Conservation (phyloP, 345 rosid species). For the Atalantia buxifolia region DNA sequence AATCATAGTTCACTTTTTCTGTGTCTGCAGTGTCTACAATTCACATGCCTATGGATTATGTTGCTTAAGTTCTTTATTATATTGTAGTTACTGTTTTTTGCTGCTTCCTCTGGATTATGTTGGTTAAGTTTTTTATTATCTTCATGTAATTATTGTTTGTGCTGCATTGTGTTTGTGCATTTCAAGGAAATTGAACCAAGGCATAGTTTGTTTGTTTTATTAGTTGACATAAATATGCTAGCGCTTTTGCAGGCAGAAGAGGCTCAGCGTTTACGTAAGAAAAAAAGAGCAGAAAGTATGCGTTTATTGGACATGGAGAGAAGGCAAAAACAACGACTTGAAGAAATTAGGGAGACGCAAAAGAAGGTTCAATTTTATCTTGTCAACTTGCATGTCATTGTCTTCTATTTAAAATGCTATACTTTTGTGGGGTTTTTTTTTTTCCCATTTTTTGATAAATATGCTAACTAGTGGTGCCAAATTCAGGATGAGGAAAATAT, state of each 20-base stretch:
- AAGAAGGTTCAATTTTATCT: slow-evolving; percentile 53
- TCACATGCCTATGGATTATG: neutral
- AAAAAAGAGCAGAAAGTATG: slow-evolving; percentile 51
- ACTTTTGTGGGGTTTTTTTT: neutral
- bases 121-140: neutral
- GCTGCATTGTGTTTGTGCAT: neutral
- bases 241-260: slow-evolving; percentile 66
- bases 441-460: neutral
- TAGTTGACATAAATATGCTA: neutral
- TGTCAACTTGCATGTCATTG: neutral
- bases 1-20: neutral
- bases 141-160: neutral
- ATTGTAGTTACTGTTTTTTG: neutral
- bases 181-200: neutral
- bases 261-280: slow-evolving; percentile 68
- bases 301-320: slow-evolving; percentile 74
- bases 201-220: neutral
- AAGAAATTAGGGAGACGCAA: slow-evolving; percentile 84
- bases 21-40: neutral
- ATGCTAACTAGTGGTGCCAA: neutral
- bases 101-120: neutral
- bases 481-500: slow-evolving; percentile 73
- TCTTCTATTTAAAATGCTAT: neutral
- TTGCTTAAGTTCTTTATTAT: too few species aligned
- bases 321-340: slow-evolving; percentile 79